phyloP scores from a whole-genome alignment of 306 rosid species.

The Malus fusca region DNA sequence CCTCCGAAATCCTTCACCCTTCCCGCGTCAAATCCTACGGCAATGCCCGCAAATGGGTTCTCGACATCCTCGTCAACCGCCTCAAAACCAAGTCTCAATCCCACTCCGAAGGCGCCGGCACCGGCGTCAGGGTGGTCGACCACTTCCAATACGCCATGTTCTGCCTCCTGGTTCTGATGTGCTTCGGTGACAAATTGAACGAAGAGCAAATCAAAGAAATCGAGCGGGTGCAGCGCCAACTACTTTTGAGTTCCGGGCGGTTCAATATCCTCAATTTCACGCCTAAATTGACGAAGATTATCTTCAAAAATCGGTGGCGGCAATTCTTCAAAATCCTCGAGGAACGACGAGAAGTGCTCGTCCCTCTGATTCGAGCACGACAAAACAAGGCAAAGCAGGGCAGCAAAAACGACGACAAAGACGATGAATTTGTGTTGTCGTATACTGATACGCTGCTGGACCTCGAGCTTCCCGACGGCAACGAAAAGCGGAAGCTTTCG shows the following conservation, averaged over 20 bases:
- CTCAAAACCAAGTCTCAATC: not conserved
- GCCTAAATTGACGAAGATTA: constrained; percentile 8
- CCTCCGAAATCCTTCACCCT: constrained; percentile 22
- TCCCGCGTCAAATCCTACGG: constrained; percentile 11
- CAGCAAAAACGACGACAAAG: not conserved
- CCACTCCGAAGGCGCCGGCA: no score
- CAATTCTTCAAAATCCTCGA: not conserved
- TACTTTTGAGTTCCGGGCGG: not conserved
- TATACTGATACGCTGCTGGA: constrained; percentile 15
- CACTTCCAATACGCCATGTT: constrained; percentile 22
- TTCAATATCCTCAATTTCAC: constrained; percentile 12
- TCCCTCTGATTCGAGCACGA: constrained; percentile 10
- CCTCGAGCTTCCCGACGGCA: not conserved
- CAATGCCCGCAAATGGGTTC: constrained; percentile 17
- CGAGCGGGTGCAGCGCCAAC: not conserved
- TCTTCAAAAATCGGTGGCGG: constrained; percentile 4
- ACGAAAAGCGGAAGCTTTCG: constrained; percentile 7
- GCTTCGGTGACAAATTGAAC: constrained; percentile 18
- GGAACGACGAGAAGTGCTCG: not conserved
- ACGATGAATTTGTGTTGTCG: not conserved
- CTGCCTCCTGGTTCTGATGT: constrained; percentile 17
- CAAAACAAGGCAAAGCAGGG: not conserved
- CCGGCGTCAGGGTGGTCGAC: not conserved
- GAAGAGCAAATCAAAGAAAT: constrained; percentile 7
- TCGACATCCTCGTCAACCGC: constrained; percentile 12